Base-by-base conservation (phyloP, 805 yeast genomes). In the Wickerhamomyces ciferrii region DNA sequence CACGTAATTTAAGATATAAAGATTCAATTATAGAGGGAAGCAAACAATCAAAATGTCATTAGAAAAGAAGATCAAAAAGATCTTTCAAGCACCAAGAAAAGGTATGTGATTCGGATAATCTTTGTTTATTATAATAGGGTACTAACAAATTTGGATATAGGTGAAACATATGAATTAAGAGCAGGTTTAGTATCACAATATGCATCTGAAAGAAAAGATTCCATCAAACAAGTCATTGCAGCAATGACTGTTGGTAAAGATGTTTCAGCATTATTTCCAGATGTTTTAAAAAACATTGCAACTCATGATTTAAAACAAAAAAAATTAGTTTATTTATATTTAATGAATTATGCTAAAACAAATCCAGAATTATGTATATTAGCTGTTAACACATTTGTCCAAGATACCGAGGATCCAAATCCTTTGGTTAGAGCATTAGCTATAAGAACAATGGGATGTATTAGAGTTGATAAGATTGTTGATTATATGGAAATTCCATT, bases 171-270 rank as follows among this genome's bases (percentile, higher is more conserved):
- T 57, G 99, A 94, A 67, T 78, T 94, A 58, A 81, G 91, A 55
- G 80, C 80, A 31, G 98, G 97, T 1, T 75, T 94, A 45, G 97
- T 91, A 5, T 89, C 97, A 9, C 97, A 89, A 68, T 94, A 88
- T 67, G 96, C 97, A 23, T 84, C 80, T 53, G 98, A 95, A 60
- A 77, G 97, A 49, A 94, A 94, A 63, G 99, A 94, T 65, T 96
- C 99, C 17, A 94, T 94, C 55, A 96, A 92, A 68, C 78, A 96
- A 49, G 96, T 95, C 19, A 94, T 94, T 61, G 95, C 94, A 48
- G 98, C 97, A 49, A 94, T 94, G 99, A 94, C 99, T 0, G 79
- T 90, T 27, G 98, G 98, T 11, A 94, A 94, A 62, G 99, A 94
- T 65, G 98, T 94, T 21, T 87, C 96, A 18, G 81, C 95, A 2